A percentile compares a stretch with the other conserved stretches of the same genome.
Conservation (phyloP, 2,329 filamentous ascomycete genomes). For the Apiospora malaysiana region DNA sequence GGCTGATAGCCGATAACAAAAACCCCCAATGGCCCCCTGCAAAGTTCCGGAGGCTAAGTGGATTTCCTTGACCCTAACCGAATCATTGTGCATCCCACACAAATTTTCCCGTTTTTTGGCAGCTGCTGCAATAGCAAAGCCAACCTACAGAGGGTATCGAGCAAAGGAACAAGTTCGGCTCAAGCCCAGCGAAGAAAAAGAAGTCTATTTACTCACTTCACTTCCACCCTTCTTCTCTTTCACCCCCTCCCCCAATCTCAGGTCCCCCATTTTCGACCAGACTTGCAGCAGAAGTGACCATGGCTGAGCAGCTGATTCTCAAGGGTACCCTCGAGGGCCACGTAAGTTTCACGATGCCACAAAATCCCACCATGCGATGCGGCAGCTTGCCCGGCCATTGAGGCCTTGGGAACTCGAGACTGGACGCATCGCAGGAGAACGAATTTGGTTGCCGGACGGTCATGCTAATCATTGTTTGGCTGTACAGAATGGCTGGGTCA, state of each 20-base stretch:
- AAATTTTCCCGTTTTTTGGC: constrained; percentile 43
- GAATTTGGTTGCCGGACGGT: not conserved
- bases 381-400: constrained; percentile 33
- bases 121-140: constrained; percentile 49
- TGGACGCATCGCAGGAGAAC: not conserved
- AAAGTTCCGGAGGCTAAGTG: constrained; percentile 22
- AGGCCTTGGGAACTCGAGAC: constrained; percentile 3
- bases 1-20: constrained; percentile 24
- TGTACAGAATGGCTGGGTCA: constrained; percentile 91
- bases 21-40: constrained; percentile 18
- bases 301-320: constrained; percentile 95
- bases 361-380: constrained; percentile 27
- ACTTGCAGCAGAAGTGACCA: constrained; percentile 47
- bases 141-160: constrained; percentile 26
- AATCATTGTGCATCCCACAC: constrained; percentile 49
- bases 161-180: constrained; percentile 23
- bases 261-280: constrained; percentile 27
- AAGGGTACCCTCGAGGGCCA: constrained; percentile 98
- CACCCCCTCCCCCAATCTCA: constrained; percentile 40
- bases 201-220: constrained; percentile 30
- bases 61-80: constrained; percentile 52
- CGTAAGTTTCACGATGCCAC: constrained; percentile 58
- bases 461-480: constrained; percentile 26
- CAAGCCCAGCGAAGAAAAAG: constrained; percentile 28
- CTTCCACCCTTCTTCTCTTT: constrained; percentile 38